phyloP scores from a whole-genome alignment of 306 rosid species.

The Nissolia schottii region DNA sequence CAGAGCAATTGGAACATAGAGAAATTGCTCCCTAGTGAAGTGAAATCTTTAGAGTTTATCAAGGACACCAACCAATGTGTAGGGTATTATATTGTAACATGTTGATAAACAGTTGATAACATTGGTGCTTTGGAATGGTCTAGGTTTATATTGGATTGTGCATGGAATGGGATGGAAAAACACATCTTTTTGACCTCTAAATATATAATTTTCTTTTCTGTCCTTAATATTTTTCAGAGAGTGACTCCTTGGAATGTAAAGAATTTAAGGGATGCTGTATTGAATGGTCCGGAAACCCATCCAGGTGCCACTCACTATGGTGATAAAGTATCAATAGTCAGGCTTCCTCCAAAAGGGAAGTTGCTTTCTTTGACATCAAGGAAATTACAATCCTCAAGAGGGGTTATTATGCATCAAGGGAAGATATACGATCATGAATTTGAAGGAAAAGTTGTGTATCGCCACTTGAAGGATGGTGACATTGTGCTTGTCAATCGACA shows the following conservation, averaged over 20 bases:
- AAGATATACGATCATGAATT: conserved; percentile 51
- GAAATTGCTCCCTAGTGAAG: neutral
- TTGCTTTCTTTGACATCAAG: conserved; percentile 49
- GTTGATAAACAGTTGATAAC: neutral
- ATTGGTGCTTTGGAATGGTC: neutral
- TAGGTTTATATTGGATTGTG: conserved; percentile 9
- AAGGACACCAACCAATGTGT: neutral
- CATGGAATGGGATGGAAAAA: neutral
- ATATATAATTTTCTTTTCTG: conserved; percentile 23
- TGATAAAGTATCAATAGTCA: conserved; percentile 52
- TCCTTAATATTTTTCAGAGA: conserved; percentile 49
- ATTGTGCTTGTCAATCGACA: conserved; percentile 93
- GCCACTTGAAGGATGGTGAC: conserved; percentile 94
- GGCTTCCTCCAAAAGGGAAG: conserved; percentile 39
- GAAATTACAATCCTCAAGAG: conserved; percentile 73
- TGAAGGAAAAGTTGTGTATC: conserved; percentile 83
- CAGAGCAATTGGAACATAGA: neutral
- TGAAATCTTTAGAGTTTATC: conserved; percentile 1
- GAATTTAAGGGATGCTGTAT: conserved; percentile 62
- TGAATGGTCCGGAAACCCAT: conserved; percentile 75
- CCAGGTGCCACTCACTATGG: conserved; percentile 86
- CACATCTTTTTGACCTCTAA: neutral
- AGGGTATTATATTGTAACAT: neutral
- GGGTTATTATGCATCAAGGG: conserved; percentile 59
- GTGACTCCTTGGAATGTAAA: conserved; percentile 86